Percentiles rank a stretch among this genome's conserved stretches.
These are phyloP conservation scores for Curvularia lunata DNA, from an alignment of 2,329 filamentous ascomycete species.

Conservation along the genomic window DNA sequence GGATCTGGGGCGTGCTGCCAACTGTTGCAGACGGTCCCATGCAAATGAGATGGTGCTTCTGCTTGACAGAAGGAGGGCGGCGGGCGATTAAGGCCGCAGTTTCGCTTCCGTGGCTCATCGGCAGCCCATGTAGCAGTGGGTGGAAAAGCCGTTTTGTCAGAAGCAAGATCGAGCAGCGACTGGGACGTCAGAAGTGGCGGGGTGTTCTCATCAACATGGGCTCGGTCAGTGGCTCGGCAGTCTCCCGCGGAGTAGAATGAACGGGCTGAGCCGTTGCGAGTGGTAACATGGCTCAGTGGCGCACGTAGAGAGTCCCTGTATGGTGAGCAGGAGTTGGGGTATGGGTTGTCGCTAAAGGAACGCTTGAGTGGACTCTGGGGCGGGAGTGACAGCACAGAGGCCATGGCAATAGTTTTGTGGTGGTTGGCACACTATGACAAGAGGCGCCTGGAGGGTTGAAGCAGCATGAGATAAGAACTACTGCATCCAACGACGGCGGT, in stretches of 20 bases:
- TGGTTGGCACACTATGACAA: conserved; percentile 32
- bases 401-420: conserved; percentile 38
- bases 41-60: conserved; percentile 18
- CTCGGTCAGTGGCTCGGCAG: conserved; percentile 31
- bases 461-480: conserved; percentile 50
- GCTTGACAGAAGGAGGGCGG: conserved; percentile 23
- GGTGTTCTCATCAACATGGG: conserved; percentile 41
- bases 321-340: conserved; percentile 45
- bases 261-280: conserved; percentile 45
- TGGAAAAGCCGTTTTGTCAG: conserved; percentile 22
- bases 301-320: conserved; percentile 32
- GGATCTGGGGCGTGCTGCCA: conserved; percentile 11
- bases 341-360: conserved; percentile 51
- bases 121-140: conserved; percentile 12
- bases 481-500: conserved; percentile 37
- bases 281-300: conserved; percentile 37
- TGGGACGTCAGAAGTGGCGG: conserved; percentile 42
- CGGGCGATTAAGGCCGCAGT: conserved; percentile 25
- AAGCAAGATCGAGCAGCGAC: conserved; percentile 43
- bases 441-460: conserved; percentile 26
- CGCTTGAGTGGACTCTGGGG: conserved; percentile 51
- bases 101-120: conserved; percentile 33
- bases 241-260: conserved; percentile 44
- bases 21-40: conserved; percentile 16
- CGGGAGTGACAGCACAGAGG: conserved; percentile 49